Conservation (phyloP, 2,329 filamentous ascomycete species). For the Nemania sp. region DNA sequence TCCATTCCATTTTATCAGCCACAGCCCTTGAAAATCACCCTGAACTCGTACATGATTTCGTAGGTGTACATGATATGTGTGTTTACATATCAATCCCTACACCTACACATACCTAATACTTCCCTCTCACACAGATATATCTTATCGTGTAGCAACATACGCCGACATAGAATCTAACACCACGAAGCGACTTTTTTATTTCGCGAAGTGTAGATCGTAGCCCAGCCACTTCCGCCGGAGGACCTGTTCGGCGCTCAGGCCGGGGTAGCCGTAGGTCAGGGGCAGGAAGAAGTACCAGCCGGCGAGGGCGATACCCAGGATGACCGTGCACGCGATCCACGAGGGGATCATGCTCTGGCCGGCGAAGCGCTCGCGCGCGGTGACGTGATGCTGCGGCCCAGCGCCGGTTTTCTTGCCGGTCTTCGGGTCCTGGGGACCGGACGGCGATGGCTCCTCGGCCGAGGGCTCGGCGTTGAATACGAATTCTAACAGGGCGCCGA, state of each 20-base stretch:
- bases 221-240: conserved; percentile 89
- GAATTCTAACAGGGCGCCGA: conserved; percentile 91
- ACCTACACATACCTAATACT: conserved; percentile 10
- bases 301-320: conserved; percentile 69
- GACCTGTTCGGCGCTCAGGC: conserved; percentile 77
- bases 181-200: conserved; percentile 70
- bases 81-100: conserved; percentile 10
- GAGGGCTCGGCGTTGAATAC: conserved; percentile 87
- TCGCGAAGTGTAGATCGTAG: conserved; percentile 98
- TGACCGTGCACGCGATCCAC: conserved; percentile 76
- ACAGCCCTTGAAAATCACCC: conserved; percentile 2
- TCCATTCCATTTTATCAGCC: conserved; percentile 8
- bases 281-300: conserved; percentile 94
- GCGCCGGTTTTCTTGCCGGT: conserved; percentile 49
- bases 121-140: no score
- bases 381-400: conserved; percentile 61
- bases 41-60: conserved; percentile 37
- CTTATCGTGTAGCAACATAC: conserved; percentile 7
- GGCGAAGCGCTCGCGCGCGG: conserved; percentile 80
- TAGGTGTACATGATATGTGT: no score
- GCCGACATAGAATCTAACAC: not conserved
- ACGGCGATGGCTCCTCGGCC: conserved; percentile 60
- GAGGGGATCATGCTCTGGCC: conserved; percentile 74
- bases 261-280: conserved; percentile 92
- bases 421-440: conserved; percentile 48